A percentile compares a stretch with the other conserved stretches of the same genome.
Conservation (phyloP, 805 yeast species). For the Candida pseudoglaebosa region DNA sequence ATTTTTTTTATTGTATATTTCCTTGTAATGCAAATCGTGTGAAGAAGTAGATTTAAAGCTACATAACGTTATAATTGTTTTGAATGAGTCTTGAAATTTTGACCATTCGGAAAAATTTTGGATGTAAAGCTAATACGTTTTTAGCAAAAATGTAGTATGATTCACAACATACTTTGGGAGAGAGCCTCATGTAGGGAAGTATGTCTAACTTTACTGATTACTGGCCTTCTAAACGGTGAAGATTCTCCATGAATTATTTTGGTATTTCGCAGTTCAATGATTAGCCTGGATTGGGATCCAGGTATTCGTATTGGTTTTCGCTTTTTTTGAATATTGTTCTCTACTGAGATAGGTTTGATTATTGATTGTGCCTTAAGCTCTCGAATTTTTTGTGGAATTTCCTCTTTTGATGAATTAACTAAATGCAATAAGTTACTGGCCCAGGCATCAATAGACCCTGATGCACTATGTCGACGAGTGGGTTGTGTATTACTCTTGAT, state of each 20-base stretch:
- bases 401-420: slow-evolving; percentile 7
- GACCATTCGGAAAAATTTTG: background rate
- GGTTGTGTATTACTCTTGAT: background rate
- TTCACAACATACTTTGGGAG: slow-evolving; percentile 12
- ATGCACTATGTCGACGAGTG: slow-evolving; percentile 1
- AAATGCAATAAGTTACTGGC: slow-evolving; percentile 6
- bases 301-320: slow-evolving; percentile 26
- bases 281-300: slow-evolving; percentile 40
- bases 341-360: slow-evolving; percentile 21
- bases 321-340: slow-evolving; percentile 26
- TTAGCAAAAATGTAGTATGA: no score
- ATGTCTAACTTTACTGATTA: slow-evolving; percentile 41
- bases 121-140: no score
- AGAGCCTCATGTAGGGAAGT: slow-evolving; percentile 48
- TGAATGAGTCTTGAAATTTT: background rate
- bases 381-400: slow-evolving; percentile 13
- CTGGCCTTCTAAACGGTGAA: slow-evolving; percentile 31
- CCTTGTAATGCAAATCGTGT: slow-evolving; percentile 1
- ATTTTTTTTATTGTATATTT: background rate
- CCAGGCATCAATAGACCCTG: slow-evolving; percentile 1
- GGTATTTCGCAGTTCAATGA: slow-evolving; percentile 40
- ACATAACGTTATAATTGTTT: no score
- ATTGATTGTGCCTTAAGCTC: slow-evolving; percentile 8
- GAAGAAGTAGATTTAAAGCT: no score
- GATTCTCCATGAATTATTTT: slow-evolving; percentile 42